phyloP scores from a whole-genome alignment of 1,284 basidiomycete genomes.

The Spongispora temasekensis region DNA sequence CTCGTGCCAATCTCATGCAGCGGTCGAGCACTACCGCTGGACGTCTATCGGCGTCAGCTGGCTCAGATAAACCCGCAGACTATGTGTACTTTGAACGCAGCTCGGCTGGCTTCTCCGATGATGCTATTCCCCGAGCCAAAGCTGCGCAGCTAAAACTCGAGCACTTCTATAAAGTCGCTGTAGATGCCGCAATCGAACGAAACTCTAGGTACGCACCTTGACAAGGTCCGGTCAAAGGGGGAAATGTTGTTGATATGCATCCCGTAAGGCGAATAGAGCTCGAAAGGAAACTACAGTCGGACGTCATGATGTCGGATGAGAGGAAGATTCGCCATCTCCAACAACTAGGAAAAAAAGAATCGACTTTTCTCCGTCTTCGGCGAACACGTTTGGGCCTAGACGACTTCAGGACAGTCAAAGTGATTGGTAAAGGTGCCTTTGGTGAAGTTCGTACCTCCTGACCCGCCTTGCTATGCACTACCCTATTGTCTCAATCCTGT shows the following conservation, averaged over 20 bases:
- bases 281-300: constrained; percentile 74
- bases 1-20: constrained; percentile 19
- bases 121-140: constrained; percentile 79
- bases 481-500: constrained; percentile 47
- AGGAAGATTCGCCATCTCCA: constrained; percentile 79
- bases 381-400: constrained; percentile 86
- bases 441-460: constrained; percentile 82
- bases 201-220: constrained; percentile 67
- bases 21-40: constrained; percentile 34
- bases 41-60: constrained; percentile 27
- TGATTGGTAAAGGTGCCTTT: constrained; percentile 94
- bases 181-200: constrained; percentile 88
- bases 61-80: constrained; percentile 41
- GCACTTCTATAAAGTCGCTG: constrained; percentile 89
- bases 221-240: not conserved
- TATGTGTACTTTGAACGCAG: constrained; percentile 89
- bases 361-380: constrained; percentile 74
- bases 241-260: constrained; percentile 6
- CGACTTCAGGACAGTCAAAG: constrained; percentile 91
- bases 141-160: constrained; percentile 90
- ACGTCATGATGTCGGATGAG: constrained; percentile 68
- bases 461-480: not conserved
- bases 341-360: constrained; percentile 83
- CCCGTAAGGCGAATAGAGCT: constrained; percentile 75
- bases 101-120: constrained; percentile 69